Evolutionary conservation across 2,329 filamentous ascomycete genomes (phyloP).

Genomic region (Pseudocercospora fijiensis): DNA sequence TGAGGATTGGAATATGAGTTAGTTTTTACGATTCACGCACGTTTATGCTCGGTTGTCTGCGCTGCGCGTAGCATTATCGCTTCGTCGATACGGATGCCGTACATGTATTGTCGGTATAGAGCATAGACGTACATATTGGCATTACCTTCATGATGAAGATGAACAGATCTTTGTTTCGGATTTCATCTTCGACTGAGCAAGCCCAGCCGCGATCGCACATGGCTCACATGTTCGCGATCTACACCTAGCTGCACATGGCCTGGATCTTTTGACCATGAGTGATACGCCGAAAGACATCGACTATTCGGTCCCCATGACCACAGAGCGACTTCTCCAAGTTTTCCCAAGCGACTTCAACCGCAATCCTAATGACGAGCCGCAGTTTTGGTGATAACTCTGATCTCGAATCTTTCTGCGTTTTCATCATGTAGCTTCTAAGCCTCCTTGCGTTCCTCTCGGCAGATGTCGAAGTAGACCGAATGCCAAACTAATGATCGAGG

Average conservation of each 20-base stretch:
- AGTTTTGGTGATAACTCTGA: not conserved
- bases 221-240: not conserved
- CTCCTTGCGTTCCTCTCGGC: not conserved
- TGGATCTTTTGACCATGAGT: not conserved
- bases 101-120: not conserved
- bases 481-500: not conserved
- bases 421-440: not conserved
- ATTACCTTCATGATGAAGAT: not conserved
- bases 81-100: not conserved
- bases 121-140: not conserved
- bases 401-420: not conserved
- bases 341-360: not conserved
- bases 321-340: not conserved
- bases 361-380: not conserved
- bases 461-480: not conserved
- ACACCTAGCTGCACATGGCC: not conserved
- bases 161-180: not conserved
- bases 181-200: not conserved
- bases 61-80: not conserved
- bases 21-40: not conserved
- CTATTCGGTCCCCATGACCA: not conserved
- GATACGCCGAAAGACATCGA: not conserved
- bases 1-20: not conserved
- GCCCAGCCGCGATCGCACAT: not conserved
- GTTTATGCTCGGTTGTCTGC: not conserved